Conservation (phyloP, 352 stramenopile species). For the Phytophthora palmivora region DNA sequence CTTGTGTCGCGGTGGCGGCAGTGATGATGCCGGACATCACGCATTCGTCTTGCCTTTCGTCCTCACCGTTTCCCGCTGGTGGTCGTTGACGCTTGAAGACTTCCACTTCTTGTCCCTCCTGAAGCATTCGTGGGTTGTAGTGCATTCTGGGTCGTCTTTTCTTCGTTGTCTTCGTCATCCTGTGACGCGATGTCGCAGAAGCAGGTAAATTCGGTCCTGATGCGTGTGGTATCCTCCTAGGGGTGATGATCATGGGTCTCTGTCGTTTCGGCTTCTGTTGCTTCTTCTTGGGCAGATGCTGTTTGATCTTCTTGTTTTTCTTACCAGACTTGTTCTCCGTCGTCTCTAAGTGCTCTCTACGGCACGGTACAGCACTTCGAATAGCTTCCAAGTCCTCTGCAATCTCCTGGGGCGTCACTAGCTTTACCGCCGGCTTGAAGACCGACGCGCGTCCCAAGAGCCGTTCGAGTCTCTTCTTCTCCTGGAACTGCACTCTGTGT, state of each 20-base stretch:
- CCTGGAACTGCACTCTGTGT: constrained; percentile 46
- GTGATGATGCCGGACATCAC: constrained; percentile 58
- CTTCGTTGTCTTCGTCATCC: constrained; percentile 4
- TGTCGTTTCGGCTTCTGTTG: constrained; percentile 29
- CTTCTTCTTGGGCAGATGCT: constrained; percentile 15
- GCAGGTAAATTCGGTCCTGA: constrained; percentile 20
- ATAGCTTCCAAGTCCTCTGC: constrained; percentile 53
- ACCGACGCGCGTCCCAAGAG: constrained; percentile 58
- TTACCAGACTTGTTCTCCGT: constrained; percentile 5
- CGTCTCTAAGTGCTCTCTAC: neutral
- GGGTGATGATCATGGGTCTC: constrained; percentile 28
- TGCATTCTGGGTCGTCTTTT: constrained; percentile 32
- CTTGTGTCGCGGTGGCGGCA: constrained; percentile 46
- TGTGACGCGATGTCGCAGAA: constrained; percentile 15
- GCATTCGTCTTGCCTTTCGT: constrained; percentile 24
- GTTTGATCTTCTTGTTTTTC: constrained; percentile 20
- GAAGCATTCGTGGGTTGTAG: constrained; percentile 58
- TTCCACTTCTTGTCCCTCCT: constrained; percentile 62
- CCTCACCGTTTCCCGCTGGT: constrained; percentile 1
- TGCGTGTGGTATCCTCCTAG: constrained; percentile 28
- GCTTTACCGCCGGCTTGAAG: constrained; percentile 53
- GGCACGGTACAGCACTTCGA: constrained; percentile 19
- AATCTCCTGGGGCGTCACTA: constrained; percentile 40
- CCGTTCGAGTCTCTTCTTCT: constrained; percentile 66
- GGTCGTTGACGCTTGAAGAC: constrained; percentile 39